Conservation (phyloP, 1,284 basidiomycete genomes). For the Boletus semigastroideus region DNA sequence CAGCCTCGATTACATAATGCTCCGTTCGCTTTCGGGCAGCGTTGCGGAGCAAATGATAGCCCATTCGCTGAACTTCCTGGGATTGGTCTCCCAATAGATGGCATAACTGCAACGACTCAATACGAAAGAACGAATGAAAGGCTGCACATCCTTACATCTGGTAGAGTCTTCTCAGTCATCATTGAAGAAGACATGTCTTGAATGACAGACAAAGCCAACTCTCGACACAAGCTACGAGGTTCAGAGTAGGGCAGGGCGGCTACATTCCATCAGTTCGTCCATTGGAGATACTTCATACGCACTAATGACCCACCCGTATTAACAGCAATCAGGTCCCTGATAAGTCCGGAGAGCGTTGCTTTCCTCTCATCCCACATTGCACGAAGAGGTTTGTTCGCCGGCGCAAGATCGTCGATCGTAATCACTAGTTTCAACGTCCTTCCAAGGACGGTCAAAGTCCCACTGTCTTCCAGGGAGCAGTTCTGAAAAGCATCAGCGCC, state of each 20-base stretch:
- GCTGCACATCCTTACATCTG: slow-evolving; percentile 45
- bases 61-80: slow-evolving; percentile 65
- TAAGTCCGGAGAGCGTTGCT: slow-evolving; percentile 48
- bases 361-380: slow-evolving; percentile 69
- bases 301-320: slow-evolving; percentile 44
- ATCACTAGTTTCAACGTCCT: slow-evolving; percentile 71
- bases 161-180: slow-evolving; percentile 63
- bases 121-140: background rate
- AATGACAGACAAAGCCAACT: slow-evolving; percentile 65
- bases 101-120: slow-evolving; percentile 56
- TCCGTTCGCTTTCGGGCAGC: slow-evolving; percentile 73
- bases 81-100: slow-evolving; percentile 72
- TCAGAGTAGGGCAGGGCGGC: slow-evolving; percentile 40
- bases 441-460: slow-evolving; percentile 62
- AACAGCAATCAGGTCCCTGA: slow-evolving; percentile 58
- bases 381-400: slow-evolving; percentile 73
- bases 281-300: background rate
- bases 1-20: slow-evolving; percentile 81
- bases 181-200: slow-evolving; percentile 64
- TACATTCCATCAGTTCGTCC: slow-evolving; percentile 8
- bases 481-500: slow-evolving; percentile 41
- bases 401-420: slow-evolving; percentile 67
- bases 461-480: slow-evolving; percentile 58
- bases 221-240: slow-evolving; percentile 69
- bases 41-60: slow-evolving; percentile 63